Conservation (phyloP, 2,329 filamentous ascomycete genomes). For the Lasiodiplodia sp. region DNA sequence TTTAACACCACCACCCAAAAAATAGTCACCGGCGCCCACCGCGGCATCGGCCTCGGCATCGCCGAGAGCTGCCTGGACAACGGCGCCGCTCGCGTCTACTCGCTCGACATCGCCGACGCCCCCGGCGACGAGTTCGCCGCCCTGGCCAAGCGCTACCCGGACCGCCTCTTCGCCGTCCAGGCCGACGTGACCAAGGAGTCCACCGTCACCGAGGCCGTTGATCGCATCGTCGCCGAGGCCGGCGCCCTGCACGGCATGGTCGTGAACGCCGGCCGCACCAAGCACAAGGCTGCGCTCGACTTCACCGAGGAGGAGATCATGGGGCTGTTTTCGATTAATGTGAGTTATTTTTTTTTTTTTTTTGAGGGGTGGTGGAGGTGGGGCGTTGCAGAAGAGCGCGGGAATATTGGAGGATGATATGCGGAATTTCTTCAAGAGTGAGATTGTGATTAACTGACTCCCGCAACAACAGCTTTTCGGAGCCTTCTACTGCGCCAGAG, state of each 20-base stretch:
- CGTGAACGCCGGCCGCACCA: constrained; percentile 58
- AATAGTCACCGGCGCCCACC: constrained; percentile 40
- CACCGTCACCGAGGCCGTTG: constrained; percentile 54
- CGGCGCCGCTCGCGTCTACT: constrained; percentile 53
- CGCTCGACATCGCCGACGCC: constrained; percentile 54
- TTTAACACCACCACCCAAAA: constrained; percentile 24
- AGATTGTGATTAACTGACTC: too few species aligned
- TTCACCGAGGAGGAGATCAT: constrained; percentile 58
- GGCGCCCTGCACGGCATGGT: constrained; percentile 60
- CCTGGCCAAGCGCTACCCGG: constrained; percentile 49
- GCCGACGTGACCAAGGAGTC: constrained; percentile 58
- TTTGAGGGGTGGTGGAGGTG: too few species aligned
- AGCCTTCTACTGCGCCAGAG: constrained; percentile 53
- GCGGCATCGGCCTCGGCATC: constrained; percentile 54
- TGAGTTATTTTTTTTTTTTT: background rate
- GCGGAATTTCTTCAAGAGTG: too few species aligned
- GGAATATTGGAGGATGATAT: too few species aligned
- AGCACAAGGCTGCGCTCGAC: constrained; percentile 60
- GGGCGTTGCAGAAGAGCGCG: too few species aligned
- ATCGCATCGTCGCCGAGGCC: constrained; percentile 52
- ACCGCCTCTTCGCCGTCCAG: constrained; percentile 50
- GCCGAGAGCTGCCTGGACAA: constrained; percentile 57
- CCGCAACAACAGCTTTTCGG: constrained; percentile 45
- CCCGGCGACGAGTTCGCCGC: constrained; percentile 52
- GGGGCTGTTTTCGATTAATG: constrained; percentile 52